A percentile compares a stretch with the other conserved stretches of the same genome.
Conservation (phyloP, 2,329 filamentous ascomycete species). For the Xenosphaeropsis pyriputrescens region DNA sequence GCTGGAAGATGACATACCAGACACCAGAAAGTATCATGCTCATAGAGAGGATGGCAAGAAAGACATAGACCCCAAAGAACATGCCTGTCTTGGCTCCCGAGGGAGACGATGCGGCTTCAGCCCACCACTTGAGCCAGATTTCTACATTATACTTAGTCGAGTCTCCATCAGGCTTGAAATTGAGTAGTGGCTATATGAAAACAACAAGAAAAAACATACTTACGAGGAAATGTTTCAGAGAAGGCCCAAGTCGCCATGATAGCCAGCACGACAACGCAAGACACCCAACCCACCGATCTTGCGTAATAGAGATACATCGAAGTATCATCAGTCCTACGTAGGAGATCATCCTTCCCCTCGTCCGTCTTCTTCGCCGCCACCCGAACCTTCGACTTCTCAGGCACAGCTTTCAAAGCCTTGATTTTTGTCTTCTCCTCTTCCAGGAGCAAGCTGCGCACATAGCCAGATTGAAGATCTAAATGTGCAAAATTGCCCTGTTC, state of each 20-base stretch:
- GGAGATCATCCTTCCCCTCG: too few relatives aligned
- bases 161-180: too few relatives aligned
- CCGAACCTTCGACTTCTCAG: too few relatives aligned
- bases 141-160: too few relatives aligned
- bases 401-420: too few relatives aligned
- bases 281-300: slow-evolving; percentile 5
- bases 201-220: background rate
- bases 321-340: slow-evolving; percentile 1
- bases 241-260: slow-evolving; percentile 9
- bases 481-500: slow-evolving; percentile 21
- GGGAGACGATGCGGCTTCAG: background rate
- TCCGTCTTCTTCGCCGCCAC: too few relatives aligned
- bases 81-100: background rate
- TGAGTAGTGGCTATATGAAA: too few relatives aligned
- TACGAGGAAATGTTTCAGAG: slow-evolving; percentile 10
- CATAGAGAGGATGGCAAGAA: background rate
- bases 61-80: slow-evolving; percentile 9
- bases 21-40: too few relatives aligned
- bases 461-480: slow-evolving; percentile 18
- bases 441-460: slow-evolving; percentile 13
- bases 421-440: background rate
- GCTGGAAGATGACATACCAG: too few relatives aligned
- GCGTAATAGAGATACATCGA: slow-evolving; percentile 8
- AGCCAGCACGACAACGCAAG: slow-evolving; percentile 7
- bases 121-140: background rate